Conservation (phyloP, 1,284 basidiomycete species). For the Xerocomus minutiporus region DNA sequence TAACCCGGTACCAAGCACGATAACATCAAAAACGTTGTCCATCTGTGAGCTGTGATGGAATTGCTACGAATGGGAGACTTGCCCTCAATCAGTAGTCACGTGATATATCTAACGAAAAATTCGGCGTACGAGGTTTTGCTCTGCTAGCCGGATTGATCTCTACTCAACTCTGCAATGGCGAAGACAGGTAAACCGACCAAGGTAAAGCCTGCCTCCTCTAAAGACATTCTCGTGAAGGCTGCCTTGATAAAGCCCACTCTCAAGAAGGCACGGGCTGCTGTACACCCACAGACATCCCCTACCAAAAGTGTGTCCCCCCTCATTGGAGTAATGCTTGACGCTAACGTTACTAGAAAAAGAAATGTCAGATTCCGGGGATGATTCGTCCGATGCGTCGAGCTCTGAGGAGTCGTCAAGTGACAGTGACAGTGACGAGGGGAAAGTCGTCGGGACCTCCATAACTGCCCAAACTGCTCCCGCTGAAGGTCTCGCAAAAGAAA, state of each 20-base stretch:
- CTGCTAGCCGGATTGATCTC: slow-evolving; percentile 1
- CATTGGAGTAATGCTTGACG: no score
- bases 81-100: slow-evolving; percentile 31
- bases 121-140: slow-evolving; percentile 1
- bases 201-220: slow-evolving; percentile 5
- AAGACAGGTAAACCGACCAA: slow-evolving; percentile 37
- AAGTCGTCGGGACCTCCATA: no score
- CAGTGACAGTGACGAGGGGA: not conserved
- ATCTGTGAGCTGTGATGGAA: slow-evolving; percentile 2
- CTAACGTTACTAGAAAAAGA: no score
- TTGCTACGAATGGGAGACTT: slow-evolving; percentile 18
- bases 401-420: not conserved
- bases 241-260: not conserved
- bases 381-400: no score
- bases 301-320: no score
- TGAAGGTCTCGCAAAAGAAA: slow-evolving; percentile 3
- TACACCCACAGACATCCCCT: not conserved
- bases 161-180: slow-evolving; percentile 31
- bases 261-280: not conserved
- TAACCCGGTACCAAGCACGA: slow-evolving; percentile 85
- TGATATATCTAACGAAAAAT: slow-evolving; percentile 22
- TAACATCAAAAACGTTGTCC: slow-evolving; percentile 63
- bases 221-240: not conserved
- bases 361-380: no score
- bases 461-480: not conserved